phyloP scores from a whole-genome alignment of 805 yeast species.

The Hanseniaspora nectarophila region DNA sequence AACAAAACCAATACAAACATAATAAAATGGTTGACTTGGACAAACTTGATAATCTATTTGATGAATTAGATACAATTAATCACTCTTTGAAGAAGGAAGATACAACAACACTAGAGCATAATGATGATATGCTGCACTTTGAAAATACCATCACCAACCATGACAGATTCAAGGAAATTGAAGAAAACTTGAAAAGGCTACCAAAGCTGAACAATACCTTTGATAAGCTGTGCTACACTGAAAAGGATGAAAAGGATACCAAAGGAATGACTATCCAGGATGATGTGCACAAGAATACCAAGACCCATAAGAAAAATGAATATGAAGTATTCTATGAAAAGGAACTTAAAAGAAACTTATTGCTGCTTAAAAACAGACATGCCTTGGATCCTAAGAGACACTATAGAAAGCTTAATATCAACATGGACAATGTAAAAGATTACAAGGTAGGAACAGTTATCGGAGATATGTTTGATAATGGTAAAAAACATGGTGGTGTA shows the following conservation, averaged over 20 bases:
- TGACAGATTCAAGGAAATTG: constrained; percentile 24
- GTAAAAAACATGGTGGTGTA: constrained; percentile 20
- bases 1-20: not conserved
- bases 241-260: constrained; percentile 15
- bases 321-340: constrained; percentile 65
- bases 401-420: constrained; percentile 59
- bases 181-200: constrained; percentile 21
- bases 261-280: constrained; percentile 16
- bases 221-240: constrained; percentile 20
- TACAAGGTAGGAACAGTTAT: constrained; percentile 84
- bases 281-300: constrained; percentile 10
- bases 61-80: not conserved
- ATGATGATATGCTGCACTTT: constrained; percentile 17
- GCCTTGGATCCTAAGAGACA: constrained; percentile 92
- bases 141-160: constrained; percentile 13
- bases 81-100: constrained; percentile 2
- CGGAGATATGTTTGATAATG: constrained; percentile 71
- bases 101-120: constrained; percentile 15
- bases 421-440: constrained; percentile 49
- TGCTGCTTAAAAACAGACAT: constrained; percentile 70
- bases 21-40: constrained; percentile 6
- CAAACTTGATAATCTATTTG: constrained; percentile 14
- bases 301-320: constrained; percentile 8
- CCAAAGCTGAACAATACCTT: constrained; percentile 26
- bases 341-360: constrained; percentile 57